Evolutionary conservation across 306 rosid genomes (phyloP).

Genomic region (Ormosia semicastrata): DNA sequence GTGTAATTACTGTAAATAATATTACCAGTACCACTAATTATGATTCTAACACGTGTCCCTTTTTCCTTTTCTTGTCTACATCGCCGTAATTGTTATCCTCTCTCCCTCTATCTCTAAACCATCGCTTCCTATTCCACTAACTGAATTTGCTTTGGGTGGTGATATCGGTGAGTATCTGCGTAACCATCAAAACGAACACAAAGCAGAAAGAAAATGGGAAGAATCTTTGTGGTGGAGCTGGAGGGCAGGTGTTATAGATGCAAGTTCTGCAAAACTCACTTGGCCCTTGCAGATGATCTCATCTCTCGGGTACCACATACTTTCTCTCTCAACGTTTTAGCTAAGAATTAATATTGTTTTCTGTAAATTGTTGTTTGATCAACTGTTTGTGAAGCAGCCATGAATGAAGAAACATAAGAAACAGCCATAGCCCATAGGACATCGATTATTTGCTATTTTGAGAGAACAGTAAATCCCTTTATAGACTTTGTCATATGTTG

Average conservation of each 20-base stretch:
- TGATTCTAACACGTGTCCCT: background rate
- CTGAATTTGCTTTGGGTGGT: background rate
- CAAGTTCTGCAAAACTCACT: slow-evolving; percentile 85
- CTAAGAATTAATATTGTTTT: background rate
- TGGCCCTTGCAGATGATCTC: slow-evolving; percentile 73
- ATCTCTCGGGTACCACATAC: slow-evolving; percentile 63
- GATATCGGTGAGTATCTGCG: background rate
- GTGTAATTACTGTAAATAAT: too few relatives aligned
- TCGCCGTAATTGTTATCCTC: background rate
- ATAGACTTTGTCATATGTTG: background rate
- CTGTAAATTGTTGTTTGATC: background rate
- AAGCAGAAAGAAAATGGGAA: slow-evolving; percentile 51
- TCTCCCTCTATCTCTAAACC: background rate
- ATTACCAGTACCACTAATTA: too few relatives aligned
- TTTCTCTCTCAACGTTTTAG: background rate
- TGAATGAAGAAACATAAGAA: background rate
- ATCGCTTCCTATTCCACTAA: background rate
- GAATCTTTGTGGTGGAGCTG: slow-evolving; percentile 75
- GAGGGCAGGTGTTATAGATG: slow-evolving; percentile 90
- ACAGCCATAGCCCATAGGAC: background rate
- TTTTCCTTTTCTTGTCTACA: background rate
- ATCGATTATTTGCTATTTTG: background rate
- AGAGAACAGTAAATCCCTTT: background rate
- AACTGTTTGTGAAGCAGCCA: background rate
- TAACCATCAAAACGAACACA: background rate